Evolutionary conservation across 257 asterid genomes (phyloP), one percentile per base, ranked within the genome.

Genomic region (Ajuga chamaepitys): DNA sequence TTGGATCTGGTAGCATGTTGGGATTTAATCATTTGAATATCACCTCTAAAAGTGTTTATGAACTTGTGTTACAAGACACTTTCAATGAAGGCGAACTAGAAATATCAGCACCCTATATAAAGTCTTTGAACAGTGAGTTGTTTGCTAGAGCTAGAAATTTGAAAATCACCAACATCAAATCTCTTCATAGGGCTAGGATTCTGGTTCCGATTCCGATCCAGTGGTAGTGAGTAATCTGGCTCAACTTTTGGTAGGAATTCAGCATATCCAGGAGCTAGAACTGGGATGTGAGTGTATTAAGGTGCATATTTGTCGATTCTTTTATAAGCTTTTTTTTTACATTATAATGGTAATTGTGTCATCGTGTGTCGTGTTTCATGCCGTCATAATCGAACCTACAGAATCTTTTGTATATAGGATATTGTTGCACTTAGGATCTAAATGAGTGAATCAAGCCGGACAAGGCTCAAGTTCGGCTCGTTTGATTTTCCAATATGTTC

Each of bases 81-180:
- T 5, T 28, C 16, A 6, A 8, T 18, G 21, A 3, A 14, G 0
- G 4, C 20, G 12, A 6, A 24, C 7, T 59, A 35, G 62, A 60
- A 5, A 70, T 70, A 7, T 70, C 68, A 44, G 71, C 70, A 18
- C 65, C 76, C 16, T 28, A 62, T 20, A 0, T 63, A 21, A 58
- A 32, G 25, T 21, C 16, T 16, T 34, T 71, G 30, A 1, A 8
- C 7, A 30, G 62, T 11, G 3, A 4, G 20, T 5, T 34, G 12
- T 0, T 14, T 12, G 1, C 28, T 7, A 1, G 1, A n/a, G 9
- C 44, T 34, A 20, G 13, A 7, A 18, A 5, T 7, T 2, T 63
- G 41, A n/a, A 7, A 28, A 11, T 64, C 14, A 22, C 2, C 1
- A 16, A 42, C 11, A 16, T 55, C 13, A 12, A 66, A 4, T 64